Conservation (phyloP, 2,329 filamentous ascomycete species). For the Metarhizium guizhouense region DNA sequence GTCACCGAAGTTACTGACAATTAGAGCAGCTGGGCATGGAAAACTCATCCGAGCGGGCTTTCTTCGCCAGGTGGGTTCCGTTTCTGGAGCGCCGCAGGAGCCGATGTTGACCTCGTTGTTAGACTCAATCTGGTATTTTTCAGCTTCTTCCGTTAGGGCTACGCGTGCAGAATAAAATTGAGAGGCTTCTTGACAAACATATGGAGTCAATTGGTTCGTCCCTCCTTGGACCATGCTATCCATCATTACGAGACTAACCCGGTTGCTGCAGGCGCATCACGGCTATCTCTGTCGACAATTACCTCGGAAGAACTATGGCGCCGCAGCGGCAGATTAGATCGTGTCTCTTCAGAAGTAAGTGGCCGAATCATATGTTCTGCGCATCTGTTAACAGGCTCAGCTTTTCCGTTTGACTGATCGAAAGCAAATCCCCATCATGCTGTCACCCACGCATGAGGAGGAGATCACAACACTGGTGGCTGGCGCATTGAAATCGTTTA, state of each 20-base stretch:
- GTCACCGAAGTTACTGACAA: slow-evolving; percentile 16
- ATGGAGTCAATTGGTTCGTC: slow-evolving; percentile 64
- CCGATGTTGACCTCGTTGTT: neutral
- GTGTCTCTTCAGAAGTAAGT: slow-evolving; percentile 60
- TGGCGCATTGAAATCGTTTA: slow-evolving; percentile 68
- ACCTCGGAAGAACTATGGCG: slow-evolving; percentile 80
- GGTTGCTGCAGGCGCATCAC: slow-evolving; percentile 56
- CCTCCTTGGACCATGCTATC: neutral
- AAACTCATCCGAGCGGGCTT: slow-evolving; percentile 65
- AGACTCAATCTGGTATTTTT: slow-evolving; percentile 85
- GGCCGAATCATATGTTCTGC: neutral
- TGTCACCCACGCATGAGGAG: slow-evolving; percentile 93
- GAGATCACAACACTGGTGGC: slow-evolving; percentile 82
- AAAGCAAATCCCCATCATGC: slow-evolving; percentile 62
- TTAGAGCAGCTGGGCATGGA: slow-evolving; percentile 47
- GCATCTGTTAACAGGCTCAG: slow-evolving; percentile 33
- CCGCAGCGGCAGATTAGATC: slow-evolving; percentile 70
- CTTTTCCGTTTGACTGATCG: slow-evolving; percentile 76
- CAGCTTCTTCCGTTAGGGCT: slow-evolving; percentile 83
- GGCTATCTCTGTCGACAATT: slow-evolving; percentile 73
- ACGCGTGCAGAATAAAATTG: slow-evolving; percentile 81
- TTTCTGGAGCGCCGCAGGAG: slow-evolving; percentile 1
- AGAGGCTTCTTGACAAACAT: slow-evolving; percentile 76
- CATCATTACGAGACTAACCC: neutral
- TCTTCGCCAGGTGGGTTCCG: slow-evolving; percentile 54